Base-by-base conservation (phyloP, 140 eudicot species). In the Cichorium intybus region DNA sequence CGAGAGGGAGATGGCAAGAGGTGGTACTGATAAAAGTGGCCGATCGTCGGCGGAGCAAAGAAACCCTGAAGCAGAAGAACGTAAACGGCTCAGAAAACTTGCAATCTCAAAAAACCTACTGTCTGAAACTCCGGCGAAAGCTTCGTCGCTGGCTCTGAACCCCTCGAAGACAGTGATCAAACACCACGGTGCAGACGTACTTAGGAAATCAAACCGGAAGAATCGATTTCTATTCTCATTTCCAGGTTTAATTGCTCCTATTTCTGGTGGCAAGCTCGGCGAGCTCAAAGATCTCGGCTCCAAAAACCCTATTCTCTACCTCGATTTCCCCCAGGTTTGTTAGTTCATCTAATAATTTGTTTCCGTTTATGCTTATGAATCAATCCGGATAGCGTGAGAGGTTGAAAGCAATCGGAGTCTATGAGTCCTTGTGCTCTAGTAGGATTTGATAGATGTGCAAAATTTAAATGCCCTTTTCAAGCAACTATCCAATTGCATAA, bases 231-330 rank as follows among this genome's bases (percentile, higher is more conserved):
- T 92, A 18, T 92, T 92, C 53, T 88, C 98, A 0, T 88, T 92
- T 47, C 91, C 95, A 4, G 98, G 95, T 1, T 82, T 88, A 1
- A 27, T 92, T 10, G 92, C 85, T 43, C 96, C 98, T 4, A 16
- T 85, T 53, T 69, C 87, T 15, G 98, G 98, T 23, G 98, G 98
- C 2, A 88, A 79, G 50, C 71, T 92, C 18, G 98, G 98, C 20
- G 96, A 88, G 74, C 95, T 88, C 49, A 81, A 71, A 52, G 84
- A 88, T 72, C 81, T 92, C 50, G 95, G 90, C 10, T 74, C 96
- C 54, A 85, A 85, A 75, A 92, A 88, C 81, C 98, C 96, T 23
- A 45, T 85, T 10, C 76, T 88, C 12, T 92, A 92, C 71, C 88
- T 92, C 27, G 85, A 92, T 37, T 92, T 85, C 29, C 98, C 98